Conservation (phyloP, 305 asterid species). For the Solanum aculeatissimum region DNA sequence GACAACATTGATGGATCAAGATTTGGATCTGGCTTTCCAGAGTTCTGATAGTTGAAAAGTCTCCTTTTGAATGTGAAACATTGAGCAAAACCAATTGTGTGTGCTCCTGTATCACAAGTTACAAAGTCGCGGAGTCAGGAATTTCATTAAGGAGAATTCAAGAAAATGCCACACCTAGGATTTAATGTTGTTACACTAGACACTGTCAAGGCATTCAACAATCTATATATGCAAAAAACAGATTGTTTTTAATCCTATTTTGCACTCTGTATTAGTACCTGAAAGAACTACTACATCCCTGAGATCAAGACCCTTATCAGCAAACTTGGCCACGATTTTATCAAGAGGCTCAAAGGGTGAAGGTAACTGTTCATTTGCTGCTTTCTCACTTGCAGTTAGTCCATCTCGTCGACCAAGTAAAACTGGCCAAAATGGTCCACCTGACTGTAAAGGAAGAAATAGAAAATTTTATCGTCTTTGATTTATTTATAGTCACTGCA, state of each 20-base stretch:
- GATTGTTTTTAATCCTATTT: neutral
- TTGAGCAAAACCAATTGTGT: conserved; percentile 78
- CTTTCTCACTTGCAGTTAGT: conserved; percentile 45
- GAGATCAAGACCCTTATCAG: conserved; percentile 48
- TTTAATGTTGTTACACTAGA: neutral
- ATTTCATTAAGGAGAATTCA: neutral
- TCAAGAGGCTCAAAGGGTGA: conserved; percentile 56
- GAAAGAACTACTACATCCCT: conserved; percentile 72
- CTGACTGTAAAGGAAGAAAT: conserved; percentile 22
- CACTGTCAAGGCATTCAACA: neutral
- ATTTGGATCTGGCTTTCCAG: conserved; percentile 60
- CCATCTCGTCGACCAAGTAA: conserved; percentile 61
- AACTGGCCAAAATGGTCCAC: conserved; percentile 57
- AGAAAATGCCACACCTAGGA: neutral
- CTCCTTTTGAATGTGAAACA: conserved; percentile 70
- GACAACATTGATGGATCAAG: conserved; percentile 41
- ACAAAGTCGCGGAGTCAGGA: neutral
- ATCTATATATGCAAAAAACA: neutral
- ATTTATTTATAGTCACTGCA: neutral
- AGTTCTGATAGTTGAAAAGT: conserved; percentile 45
- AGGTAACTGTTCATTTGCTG: conserved; percentile 64
- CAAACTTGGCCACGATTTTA: conserved; percentile 44
- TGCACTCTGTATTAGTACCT: too few species aligned
- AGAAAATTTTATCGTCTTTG: neutral
- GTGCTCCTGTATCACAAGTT: conserved; percentile 37